Percentiles rank a stretch among this genome's conserved stretches.
Conservation (phyloP, 2,329 filamentous ascomycete genomes). For the Lecanicillium sp. region DNA sequence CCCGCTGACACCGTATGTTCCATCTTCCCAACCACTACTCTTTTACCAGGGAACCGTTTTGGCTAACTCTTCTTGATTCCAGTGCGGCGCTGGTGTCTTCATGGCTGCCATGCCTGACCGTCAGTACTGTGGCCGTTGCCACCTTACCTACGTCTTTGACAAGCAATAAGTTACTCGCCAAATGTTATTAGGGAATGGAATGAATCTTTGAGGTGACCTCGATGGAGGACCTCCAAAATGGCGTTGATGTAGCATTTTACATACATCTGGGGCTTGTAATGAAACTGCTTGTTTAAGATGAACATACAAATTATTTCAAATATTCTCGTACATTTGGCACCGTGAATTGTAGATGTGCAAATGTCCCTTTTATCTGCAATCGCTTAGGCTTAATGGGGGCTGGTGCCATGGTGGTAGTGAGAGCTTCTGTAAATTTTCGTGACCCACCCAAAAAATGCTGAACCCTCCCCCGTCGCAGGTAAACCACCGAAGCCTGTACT, state of each 20-base stretch:
- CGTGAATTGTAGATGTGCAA: no score
- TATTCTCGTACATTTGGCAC: no score
- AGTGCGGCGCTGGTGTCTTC: slow-evolving; percentile 99
- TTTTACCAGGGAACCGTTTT: accelerated
- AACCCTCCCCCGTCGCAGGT: no score
- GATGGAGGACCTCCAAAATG: slow-evolving; percentile 19
- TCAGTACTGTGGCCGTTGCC: slow-evolving; percentile 84
- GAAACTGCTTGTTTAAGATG: slow-evolving; percentile 25
- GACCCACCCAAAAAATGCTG: no score
- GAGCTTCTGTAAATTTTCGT: no score
- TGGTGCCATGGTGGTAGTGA: no score
- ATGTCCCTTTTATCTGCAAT: no score
- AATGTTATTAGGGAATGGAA: slow-evolving; percentile 7
- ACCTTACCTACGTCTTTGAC: slow-evolving; percentile 66
- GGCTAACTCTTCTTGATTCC: slow-evolving; percentile 4
- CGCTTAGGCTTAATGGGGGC: no score
- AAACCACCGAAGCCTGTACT: no score
- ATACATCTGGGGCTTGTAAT: slow-evolving; percentile 31
- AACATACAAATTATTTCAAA: no score
- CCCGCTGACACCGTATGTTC: slow-evolving; percentile 73
- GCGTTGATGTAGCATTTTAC: slow-evolving; percentile 36
- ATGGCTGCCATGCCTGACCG: slow-evolving; percentile 99
- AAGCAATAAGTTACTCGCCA: slow-evolving; percentile 42
- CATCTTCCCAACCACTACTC: not conserved
- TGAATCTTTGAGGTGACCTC: slow-evolving; percentile 10